phyloP scores from a whole-genome alignment of 23 red algal species.

The Cyanidioschyzon merolae region DNA sequence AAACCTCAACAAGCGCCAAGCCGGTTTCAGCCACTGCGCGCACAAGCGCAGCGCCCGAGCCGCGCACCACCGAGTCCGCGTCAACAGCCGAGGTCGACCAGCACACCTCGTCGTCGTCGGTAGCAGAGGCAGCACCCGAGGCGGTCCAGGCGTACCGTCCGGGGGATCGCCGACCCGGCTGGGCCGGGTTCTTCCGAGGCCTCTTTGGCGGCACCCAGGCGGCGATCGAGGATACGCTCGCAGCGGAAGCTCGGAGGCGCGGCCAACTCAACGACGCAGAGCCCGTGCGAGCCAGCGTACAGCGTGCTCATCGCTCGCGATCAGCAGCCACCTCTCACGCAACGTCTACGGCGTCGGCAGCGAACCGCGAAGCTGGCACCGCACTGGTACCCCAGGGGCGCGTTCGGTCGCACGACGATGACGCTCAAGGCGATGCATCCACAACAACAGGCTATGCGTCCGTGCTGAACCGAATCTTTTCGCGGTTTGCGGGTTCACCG shows the following conservation, averaged over 20 bases:
- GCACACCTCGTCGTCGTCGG: no score
- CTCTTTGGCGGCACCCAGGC: conserved; percentile 60
- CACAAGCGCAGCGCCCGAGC: no score
- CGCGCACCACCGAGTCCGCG: no score
- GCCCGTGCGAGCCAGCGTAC: background rate
- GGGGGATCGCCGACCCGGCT: background rate
- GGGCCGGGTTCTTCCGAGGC: conserved; percentile 64
- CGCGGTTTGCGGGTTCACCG: conserved; percentile 72
- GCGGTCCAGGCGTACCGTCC: background rate
- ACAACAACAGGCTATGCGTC: background rate
- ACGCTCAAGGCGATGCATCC: conserved; percentile 11
- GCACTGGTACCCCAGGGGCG: conserved; percentile 3
- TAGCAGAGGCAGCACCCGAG: no score
- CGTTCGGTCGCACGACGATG: background rate
- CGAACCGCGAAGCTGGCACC: background rate
- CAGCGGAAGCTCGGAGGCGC: conserved; percentile 43
- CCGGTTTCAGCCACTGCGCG: no score
- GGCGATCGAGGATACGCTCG: conserved; percentile 60
- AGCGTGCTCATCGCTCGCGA: background rate
- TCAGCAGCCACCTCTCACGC: background rate
- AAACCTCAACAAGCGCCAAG: no score
- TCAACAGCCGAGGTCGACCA: no score
- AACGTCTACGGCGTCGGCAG: background rate
- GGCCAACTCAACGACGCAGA: background rate
- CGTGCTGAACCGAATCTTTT: conserved; percentile 75